Conservation (phyloP, 352 stramenopile genomes). For the Globisporangium splendens region DNA sequence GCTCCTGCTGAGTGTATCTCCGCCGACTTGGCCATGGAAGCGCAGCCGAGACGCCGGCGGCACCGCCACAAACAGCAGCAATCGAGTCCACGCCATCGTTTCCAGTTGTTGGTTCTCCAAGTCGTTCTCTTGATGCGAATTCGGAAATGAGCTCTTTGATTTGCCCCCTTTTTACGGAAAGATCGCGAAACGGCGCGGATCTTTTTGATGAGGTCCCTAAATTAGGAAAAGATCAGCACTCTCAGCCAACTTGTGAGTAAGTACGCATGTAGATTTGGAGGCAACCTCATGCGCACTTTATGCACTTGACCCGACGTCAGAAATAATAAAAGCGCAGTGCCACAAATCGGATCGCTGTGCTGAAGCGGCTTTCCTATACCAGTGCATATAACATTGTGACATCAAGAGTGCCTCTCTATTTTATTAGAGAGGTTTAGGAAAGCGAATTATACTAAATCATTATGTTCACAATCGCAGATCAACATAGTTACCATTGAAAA, state of each 20-base stretch:
- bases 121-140: background rate
- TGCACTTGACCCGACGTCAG: too few relatives aligned
- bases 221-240: background rate
- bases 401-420: too few relatives aligned
- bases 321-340: too few relatives aligned
- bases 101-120: background rate
- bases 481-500: too few relatives aligned
- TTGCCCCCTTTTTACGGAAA: background rate
- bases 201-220: background rate
- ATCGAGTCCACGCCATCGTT: background rate
- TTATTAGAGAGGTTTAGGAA: too few relatives aligned
- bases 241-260: too few relatives aligned
- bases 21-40: background rate
- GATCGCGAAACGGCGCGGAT: conserved; percentile 1
- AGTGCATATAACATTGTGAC: too few relatives aligned
- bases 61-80: background rate
- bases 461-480: too few relatives aligned
- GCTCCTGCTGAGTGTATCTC: background rate
- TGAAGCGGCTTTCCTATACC: too few relatives aligned
- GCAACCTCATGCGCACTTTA: background rate
- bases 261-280: background rate
- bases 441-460: too few relatives aligned
- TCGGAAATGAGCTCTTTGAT: background rate
- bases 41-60: background rate
- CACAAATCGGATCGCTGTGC: too few relatives aligned